Conservation (phyloP, 1,284 basidiomycete species). For the Pulveroboletus ridleyi region DNA sequence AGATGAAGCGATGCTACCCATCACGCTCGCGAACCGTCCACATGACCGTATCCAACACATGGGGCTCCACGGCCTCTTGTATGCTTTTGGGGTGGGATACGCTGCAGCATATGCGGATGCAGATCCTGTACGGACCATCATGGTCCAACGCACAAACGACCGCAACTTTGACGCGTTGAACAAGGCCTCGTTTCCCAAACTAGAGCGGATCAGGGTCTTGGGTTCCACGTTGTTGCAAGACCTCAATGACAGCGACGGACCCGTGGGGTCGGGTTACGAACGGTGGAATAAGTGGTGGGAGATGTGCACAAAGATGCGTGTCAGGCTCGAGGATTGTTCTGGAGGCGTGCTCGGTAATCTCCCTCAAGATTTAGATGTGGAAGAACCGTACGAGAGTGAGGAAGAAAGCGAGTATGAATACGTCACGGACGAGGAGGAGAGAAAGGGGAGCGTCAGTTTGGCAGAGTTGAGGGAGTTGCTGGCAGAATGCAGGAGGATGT, state of each 20-base stretch:
- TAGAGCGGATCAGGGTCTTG: constrained; percentile 63
- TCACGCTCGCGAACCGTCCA: constrained; percentile 52
- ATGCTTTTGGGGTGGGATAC: constrained; percentile 72
- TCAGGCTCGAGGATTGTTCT: constrained; percentile 73
- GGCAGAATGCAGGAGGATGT: constrained; percentile 56
- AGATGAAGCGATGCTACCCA: constrained; percentile 37
- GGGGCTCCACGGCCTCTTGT: constrained; percentile 70
- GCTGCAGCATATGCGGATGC: constrained; percentile 45
- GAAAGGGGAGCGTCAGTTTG: constrained; percentile 37
- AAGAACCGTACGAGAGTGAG: constrained; percentile 42
- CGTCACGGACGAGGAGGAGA: constrained; percentile 42
- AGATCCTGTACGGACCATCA: constrained; percentile 50
- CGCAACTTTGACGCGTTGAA: constrained; percentile 64
- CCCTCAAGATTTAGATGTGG: constrained; percentile 49
- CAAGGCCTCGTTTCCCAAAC: constrained; percentile 60
- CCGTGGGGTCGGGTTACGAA: constrained; percentile 50
- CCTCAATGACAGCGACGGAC: constrained; percentile 59
- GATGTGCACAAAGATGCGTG: constrained; percentile 49
- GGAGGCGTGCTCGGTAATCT: constrained; percentile 62
- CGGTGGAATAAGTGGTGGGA: constrained; percentile 78
- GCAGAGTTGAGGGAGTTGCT: constrained; percentile 52
- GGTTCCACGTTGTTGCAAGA: constrained; percentile 59
- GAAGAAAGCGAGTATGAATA: constrained; percentile 37
- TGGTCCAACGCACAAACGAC: constrained; percentile 66
- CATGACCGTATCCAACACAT: constrained; percentile 64